A percentile compares a stretch with the other conserved stretches of the same genome.
Conservation (phyloP, 768 basidiomycete species). For the Collybiopsis luxurians region DNA sequence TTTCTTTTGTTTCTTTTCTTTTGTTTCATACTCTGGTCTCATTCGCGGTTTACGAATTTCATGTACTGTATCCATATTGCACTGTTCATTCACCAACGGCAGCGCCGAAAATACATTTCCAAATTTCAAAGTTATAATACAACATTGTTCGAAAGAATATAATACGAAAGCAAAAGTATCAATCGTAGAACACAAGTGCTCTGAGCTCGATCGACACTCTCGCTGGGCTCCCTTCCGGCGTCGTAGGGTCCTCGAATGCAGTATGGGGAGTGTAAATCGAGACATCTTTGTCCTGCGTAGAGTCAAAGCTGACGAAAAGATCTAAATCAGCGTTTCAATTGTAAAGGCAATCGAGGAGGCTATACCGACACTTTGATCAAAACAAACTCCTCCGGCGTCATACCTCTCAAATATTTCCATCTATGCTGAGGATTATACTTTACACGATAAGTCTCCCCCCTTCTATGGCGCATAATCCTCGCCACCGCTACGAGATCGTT, state of each 20-base stretch:
- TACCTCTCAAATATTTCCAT: slow-evolving; percentile 24
- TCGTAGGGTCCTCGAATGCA: slow-evolving; percentile 45
- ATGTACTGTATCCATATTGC: not conserved
- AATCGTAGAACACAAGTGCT: slow-evolving; percentile 21
- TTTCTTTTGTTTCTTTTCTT: not conserved
- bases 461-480: slow-evolving; percentile 25
- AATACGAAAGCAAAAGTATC: too few species aligned
- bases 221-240: slow-evolving; percentile 38
- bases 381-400: slow-evolving; percentile 24
- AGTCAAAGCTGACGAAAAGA: slow-evolving; percentile 32
- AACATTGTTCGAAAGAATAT: too few species aligned
- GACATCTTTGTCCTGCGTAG: slow-evolving; percentile 36
- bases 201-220: slow-evolving; percentile 53
- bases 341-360: not conserved
- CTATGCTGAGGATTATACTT: slow-evolving; percentile 26
- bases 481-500: slow-evolving; percentile 23
- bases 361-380: slow-evolving; percentile 30
- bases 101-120: not conserved
- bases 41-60: not conserved
- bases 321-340: not conserved
- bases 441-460: slow-evolving; percentile 30
- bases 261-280: slow-evolving; percentile 52
- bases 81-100: not conserved
- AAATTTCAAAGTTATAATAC: too few species aligned
- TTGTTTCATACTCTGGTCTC: not conserved